phyloP scores from a whole-genome alignment of 1,284 basidiomycete species.

The Cutaneotrichosporon mucoides region DNA sequence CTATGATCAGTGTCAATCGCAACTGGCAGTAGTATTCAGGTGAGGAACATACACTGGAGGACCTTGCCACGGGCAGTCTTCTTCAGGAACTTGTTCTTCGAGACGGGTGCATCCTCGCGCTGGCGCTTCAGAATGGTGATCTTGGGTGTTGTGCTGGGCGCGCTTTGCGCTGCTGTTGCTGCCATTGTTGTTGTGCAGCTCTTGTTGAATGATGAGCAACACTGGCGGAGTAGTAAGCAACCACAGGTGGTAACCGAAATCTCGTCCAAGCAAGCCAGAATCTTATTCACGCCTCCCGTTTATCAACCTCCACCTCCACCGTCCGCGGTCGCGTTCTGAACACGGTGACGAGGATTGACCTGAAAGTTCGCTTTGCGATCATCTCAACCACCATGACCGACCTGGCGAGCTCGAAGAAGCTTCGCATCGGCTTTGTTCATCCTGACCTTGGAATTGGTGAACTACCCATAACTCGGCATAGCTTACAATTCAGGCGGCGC shows the following conservation, averaged over 20 bases:
- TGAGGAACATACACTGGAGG: constrained; percentile 68
- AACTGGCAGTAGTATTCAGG: too few relatives aligned
- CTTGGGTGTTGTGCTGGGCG: constrained; percentile 22
- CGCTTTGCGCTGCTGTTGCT: constrained; percentile 5
- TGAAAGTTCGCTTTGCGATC: too few relatives aligned
- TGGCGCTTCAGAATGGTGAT: constrained; percentile 77
- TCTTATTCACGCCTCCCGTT: neutral
- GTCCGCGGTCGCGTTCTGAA: neutral
- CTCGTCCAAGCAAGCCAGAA: neutral
- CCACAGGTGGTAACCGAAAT: neutral
- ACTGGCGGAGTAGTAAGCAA: neutral
- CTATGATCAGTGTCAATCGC: constrained; percentile 49
- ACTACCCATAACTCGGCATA: too few relatives aligned
- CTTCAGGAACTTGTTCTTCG: constrained; percentile 85
- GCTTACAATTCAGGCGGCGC: too few relatives aligned
- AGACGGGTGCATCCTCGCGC: constrained; percentile 65
- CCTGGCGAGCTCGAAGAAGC: constrained; percentile 20
- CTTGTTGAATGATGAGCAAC: neutral
- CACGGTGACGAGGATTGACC: too few relatives aligned
- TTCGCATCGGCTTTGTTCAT: constrained; percentile 79
- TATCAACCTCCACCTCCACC: neutral
- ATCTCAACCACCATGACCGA: constrained; percentile 1
- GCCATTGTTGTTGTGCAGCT: constrained; percentile 11
- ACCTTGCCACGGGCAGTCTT: constrained; percentile 95
- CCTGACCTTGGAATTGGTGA: constrained; percentile 92